Base-by-base conservation (phyloP, 2,329 filamentous ascomycete genomes). In the Chaetomium olivaceum region DNA sequence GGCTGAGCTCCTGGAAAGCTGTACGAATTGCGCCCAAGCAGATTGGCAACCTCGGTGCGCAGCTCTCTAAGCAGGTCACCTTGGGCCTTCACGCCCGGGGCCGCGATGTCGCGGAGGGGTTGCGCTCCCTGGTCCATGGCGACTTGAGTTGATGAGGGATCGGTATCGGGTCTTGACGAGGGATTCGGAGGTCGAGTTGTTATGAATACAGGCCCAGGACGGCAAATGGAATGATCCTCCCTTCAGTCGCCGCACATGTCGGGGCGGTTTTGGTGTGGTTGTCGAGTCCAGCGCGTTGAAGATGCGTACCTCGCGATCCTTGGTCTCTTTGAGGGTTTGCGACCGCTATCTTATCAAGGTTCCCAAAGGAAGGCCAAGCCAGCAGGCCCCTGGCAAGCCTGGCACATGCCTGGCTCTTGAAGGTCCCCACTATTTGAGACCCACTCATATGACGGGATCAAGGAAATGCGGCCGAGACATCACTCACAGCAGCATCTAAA, bases 1-100 rank as follows among this genome's bases (percentile, higher is more conserved):
- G 95, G 95, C 77, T 99, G 95, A 60, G 95, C 94, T 73, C 88
- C 95, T 0, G 95, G 93, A 72, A 99, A 99, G 69, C 80, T 83
- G 27, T 81, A 79, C 70, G 86, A 88, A 61, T 83, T 83, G 71
- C 93, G 86, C 21, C 85, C 83, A n/a, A 99, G 85, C 54, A 97
- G 83, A 6, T 82, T 75, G 29, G 91, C 90, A 65, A 97, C 91
- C 75, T 92, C 89, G 66, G 82, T 81, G 66, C 90, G 89, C 77
- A 96, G 87, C 21, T 80, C 72, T 29, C 77, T 75, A 56, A 90
- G 82, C 14, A 91, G 80, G 1, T 85, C 79, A n/a, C 81, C 82
- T 23, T 86, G 82, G 59, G 88, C 86, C 76, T 87, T 90, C 70
- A 90, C 78, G 70, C 90, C 91, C 27, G 87, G 88, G 71, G 83